These are phyloP conservation scores for Blastobotrys peoriensis DNA, from an alignment of 805 yeast species.

Conservation along the genomic window DNA sequence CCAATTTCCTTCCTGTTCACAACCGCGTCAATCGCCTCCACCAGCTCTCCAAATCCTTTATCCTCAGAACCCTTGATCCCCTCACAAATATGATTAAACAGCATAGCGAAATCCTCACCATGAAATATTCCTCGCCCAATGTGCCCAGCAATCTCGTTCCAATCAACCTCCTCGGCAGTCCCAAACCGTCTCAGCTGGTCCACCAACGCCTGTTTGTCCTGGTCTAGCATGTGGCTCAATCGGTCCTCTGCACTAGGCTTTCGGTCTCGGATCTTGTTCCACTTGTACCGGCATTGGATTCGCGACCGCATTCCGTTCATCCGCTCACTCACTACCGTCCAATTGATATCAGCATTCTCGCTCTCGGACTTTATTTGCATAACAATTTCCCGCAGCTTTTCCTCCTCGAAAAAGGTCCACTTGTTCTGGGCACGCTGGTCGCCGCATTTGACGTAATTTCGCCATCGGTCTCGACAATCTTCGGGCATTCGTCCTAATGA, in stretches of 20 bases:
- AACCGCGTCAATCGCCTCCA: conserved; percentile 19
- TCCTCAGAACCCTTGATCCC: too few species aligned
- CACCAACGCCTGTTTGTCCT: conserved; percentile 48
- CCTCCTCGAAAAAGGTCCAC: conserved; percentile 76
- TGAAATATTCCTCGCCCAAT: conserved; percentile 47
- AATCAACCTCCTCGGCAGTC: conserved; percentile 37
- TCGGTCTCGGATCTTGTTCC: conserved; percentile 74
- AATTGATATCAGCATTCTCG: conserved; percentile 49
- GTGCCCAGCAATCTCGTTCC: conserved; percentile 48
- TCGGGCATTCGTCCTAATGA: conserved; percentile 91
- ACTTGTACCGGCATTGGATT: conserved; percentile 92
- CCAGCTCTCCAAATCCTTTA: conserved; percentile 32
- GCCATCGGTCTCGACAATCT: conserved; percentile 94
- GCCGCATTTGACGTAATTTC: conserved; percentile 93
- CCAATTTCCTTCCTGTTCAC: too few species aligned
- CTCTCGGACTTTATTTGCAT: conserved; percentile 40
- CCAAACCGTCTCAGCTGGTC: conserved; percentile 40
- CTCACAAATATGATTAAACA: too few species aligned
- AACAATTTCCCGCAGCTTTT: conserved; percentile 49
- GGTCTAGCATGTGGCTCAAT: conserved; percentile 38
- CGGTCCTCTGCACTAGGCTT: conserved; percentile 38
- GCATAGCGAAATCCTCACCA: conserved; percentile 53
- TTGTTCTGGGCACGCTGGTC: conserved; percentile 64
- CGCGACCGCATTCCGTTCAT: conserved; percentile 88
- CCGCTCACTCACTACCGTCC: conserved; percentile 86